These are phyloP conservation scores for Penicillium sp. DNA, from an alignment of 2,329 filamentous ascomycete species.

Conservation along the genomic window DNA sequence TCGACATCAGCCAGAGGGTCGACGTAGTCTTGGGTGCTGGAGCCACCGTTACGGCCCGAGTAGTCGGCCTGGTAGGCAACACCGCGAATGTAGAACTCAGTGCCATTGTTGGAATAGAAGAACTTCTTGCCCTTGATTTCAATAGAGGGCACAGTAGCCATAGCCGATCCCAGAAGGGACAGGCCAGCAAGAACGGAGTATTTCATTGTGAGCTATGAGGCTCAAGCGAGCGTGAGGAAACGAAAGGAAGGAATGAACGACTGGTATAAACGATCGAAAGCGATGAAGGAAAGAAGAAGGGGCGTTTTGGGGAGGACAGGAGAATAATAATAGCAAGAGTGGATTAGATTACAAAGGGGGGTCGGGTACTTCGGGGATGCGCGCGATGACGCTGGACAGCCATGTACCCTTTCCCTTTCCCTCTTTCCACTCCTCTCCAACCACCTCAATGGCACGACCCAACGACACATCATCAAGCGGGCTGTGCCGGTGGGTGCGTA, in stretches of 20 bases:
- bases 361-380: not conserved
- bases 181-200: constrained; percentile 52
- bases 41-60: constrained; percentile 51
- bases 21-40: constrained; percentile 56
- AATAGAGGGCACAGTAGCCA: constrained; percentile 55
- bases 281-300: constrained; percentile 9
- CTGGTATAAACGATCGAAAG: not conserved
- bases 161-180: constrained; percentile 50
- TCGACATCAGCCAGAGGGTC: constrained; percentile 76
- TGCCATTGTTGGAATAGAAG: constrained; percentile 80
- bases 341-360: not conserved
- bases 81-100: constrained; percentile 80
- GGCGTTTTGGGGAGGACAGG: constrained; percentile 7
- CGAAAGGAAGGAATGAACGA: constrained; percentile 7
- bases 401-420: not conserved
- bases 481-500: constrained; percentile 17
- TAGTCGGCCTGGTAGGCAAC: constrained; percentile 85
- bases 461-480: constrained; percentile 22
- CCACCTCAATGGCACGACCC: not conserved
- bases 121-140: constrained; percentile 77
- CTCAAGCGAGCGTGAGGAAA: constrained; percentile 16
- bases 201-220: constrained; percentile 50
- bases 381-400: not conserved
- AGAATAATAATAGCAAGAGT: constrained; percentile 3
- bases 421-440: not conserved